Evolutionary conservation across 202 grass and related monocot species (phyloP).

Genomic region (Schoenoplectus tabernaemontani): DNA sequence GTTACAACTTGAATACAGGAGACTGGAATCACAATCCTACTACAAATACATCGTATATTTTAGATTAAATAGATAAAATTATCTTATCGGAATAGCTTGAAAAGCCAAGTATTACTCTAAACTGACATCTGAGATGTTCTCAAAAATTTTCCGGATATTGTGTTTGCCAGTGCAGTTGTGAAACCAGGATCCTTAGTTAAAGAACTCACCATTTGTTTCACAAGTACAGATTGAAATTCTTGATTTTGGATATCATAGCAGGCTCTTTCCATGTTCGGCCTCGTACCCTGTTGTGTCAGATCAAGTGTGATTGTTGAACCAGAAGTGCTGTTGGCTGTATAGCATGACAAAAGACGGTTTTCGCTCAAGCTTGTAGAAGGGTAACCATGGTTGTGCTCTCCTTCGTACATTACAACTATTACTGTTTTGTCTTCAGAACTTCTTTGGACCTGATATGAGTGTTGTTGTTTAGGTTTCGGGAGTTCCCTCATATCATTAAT

Average conservation of each 20-base stretch:
- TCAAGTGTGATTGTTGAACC: conserved; percentile 61
- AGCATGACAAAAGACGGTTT: conserved; percentile 37
- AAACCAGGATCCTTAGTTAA: conserved; percentile 52
- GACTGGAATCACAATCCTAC: background rate
- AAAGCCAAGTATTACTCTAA: background rate
- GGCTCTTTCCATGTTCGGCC: conserved; percentile 28
- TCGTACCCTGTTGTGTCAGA: conserved; percentile 34
- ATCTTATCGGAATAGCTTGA: background rate
- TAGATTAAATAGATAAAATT: background rate
- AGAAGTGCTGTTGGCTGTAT: conserved; percentile 45
- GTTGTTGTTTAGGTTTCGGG: background rate
- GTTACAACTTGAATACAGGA: background rate
- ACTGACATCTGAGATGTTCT: conserved; percentile 27
- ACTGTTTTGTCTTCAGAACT: conserved; percentile 74
- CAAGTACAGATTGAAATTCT: conserved; percentile 45
- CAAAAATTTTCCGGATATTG: conserved; percentile 45
- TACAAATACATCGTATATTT: background rate
- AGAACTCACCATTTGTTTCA: conserved; percentile 57
- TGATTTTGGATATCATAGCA: conserved; percentile 38
- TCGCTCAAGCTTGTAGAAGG: background rate
- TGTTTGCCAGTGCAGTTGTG: conserved; percentile 36
- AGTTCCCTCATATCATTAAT: background rate
- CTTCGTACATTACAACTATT: conserved; percentile 73
- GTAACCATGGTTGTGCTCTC: conserved; percentile 64
- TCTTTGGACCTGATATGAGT: conserved; percentile 53